These are phyloP conservation scores for Cytospora chrysosperma DNA, from an alignment of 2,329 filamentous ascomycete species.

Conservation along the genomic window DNA sequence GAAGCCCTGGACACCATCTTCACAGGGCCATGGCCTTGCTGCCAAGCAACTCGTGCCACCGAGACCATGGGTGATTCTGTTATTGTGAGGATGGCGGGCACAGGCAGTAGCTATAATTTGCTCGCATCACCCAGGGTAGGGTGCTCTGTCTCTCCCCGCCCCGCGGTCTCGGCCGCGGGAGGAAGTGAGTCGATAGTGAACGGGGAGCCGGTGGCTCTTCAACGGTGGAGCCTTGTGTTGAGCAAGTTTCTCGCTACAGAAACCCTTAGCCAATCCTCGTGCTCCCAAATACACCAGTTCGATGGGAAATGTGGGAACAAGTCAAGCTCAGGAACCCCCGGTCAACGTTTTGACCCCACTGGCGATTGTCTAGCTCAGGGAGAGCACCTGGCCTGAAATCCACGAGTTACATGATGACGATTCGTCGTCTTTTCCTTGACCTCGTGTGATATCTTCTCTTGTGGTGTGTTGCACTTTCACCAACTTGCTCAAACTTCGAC, in stretches of 20 bases:
- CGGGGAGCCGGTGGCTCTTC: not conserved
- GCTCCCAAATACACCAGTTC: not conserved
- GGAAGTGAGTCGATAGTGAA: not conserved
- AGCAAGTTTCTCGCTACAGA: constrained; percentile 14
- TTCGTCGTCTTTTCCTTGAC: constrained; percentile 13
- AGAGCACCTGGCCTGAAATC: not conserved
- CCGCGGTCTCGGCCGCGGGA: not conserved
- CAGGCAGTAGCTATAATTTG: too few relatives aligned
- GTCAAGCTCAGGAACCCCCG: not conserved
- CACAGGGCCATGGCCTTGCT: too few relatives aligned
- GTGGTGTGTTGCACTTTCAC: not conserved
- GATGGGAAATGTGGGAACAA: not conserved
- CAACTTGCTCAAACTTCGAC: constrained; percentile 8
- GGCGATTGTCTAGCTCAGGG: not conserved
- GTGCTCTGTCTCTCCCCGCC: too few relatives aligned
- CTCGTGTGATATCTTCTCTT: not conserved
- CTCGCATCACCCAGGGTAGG: too few relatives aligned
- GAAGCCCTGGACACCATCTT: not conserved
- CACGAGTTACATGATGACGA: not conserved
- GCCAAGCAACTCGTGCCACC: not conserved
- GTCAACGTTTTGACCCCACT: constrained; percentile 5
- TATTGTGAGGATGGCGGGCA: too few relatives aligned
- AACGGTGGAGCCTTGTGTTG: not conserved
- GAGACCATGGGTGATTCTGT: not conserved
- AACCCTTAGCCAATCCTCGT: not conserved